These are phyloP conservation scores for Colletotrichum cuscutae DNA, from an alignment of 2,329 filamentous ascomycete genomes.

Conservation along the genomic window DNA sequence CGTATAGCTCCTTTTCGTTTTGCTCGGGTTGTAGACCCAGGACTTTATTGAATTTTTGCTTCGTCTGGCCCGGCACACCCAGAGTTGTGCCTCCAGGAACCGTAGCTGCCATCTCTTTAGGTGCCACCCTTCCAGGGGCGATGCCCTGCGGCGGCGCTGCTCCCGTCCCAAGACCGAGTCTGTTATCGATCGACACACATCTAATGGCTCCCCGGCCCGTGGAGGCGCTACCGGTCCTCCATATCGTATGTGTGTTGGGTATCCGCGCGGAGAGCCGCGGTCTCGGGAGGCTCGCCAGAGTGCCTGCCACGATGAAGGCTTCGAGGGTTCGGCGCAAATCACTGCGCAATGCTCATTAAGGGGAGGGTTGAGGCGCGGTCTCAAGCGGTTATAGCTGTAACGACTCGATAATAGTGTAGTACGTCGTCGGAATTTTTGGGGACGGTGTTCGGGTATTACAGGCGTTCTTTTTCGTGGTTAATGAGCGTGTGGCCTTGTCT, in stretches of 20 bases:
- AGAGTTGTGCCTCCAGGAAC: constrained; percentile 32
- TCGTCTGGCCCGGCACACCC: constrained; percentile 16
- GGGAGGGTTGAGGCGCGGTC: not conserved
- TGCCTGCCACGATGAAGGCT: constrained; percentile 34
- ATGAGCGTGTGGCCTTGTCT: constrained; percentile 33
- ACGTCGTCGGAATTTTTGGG: not conserved
- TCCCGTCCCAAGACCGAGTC: not conserved
- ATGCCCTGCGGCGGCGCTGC: constrained; percentile 21
- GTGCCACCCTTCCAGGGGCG: constrained; percentile 31
- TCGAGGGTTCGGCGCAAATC: constrained; percentile 24
- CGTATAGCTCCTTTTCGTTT: constrained; percentile 33
- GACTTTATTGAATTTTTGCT: constrained; percentile 15
- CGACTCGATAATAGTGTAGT: not conserved
- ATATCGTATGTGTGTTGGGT: constrained; percentile 49
- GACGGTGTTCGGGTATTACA: not conserved
- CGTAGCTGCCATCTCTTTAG: constrained; percentile 40
- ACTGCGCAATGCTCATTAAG: constrained; percentile 9
- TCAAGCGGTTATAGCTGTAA: not conserved
- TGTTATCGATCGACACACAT: constrained; percentile 39
- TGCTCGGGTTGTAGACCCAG: constrained; percentile 30
- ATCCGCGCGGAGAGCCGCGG: constrained; percentile 57
- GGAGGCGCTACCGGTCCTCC: constrained; percentile 50
- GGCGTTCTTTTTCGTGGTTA: not conserved
- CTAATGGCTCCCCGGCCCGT: constrained; percentile 51
- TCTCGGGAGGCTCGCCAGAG: constrained; percentile 48